These are phyloP conservation scores for Cruciata laevipes DNA, from an alignment of 257 asterid species.

Conservation along the genomic window DNA sequence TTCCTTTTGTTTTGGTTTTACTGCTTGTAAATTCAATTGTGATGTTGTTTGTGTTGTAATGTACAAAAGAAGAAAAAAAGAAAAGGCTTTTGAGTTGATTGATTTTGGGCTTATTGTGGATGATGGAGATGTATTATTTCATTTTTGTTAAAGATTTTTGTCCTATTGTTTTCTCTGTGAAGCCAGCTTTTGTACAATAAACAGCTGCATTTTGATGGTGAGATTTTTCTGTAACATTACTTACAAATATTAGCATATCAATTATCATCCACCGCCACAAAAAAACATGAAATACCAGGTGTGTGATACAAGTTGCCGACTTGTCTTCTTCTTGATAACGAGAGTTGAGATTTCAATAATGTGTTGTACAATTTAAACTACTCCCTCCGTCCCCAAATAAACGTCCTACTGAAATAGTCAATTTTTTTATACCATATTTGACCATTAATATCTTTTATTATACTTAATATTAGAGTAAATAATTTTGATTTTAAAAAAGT, in stretches of 20 bases:
- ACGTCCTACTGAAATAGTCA: too few relatives aligned
- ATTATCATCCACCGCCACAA: too few relatives aligned
- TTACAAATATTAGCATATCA: too few relatives aligned
- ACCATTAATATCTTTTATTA: too few relatives aligned
- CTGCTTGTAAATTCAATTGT: conserved; percentile 21
- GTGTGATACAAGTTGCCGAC: background rate
- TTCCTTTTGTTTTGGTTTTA: conserved; percentile 7
- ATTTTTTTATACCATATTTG: too few relatives aligned
- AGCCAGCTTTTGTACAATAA: background rate
- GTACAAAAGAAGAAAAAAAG: background rate
- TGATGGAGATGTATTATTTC: conserved; percentile 14
- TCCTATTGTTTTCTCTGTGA: background rate
- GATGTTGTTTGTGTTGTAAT: background rate
- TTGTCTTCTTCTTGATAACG: background rate
- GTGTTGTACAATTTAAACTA: too few relatives aligned
- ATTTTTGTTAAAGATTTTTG: conserved; percentile 12
- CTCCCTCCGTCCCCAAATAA: too few relatives aligned
- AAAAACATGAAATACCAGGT: too few relatives aligned
- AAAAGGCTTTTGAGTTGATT: background rate
- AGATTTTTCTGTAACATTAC: background rate
- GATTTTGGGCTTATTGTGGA: background rate
- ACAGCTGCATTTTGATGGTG: background rate
- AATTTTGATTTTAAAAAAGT: too few relatives aligned
- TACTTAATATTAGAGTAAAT: too few relatives aligned
- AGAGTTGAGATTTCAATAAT: too few relatives aligned